Percentiles rank a stretch among this genome's conserved stretches.
Evolutionary conservation across 2,329 filamentous ascomycete genomes (phyloP).

Genomic region (Sporothrix schenckii): DNA sequence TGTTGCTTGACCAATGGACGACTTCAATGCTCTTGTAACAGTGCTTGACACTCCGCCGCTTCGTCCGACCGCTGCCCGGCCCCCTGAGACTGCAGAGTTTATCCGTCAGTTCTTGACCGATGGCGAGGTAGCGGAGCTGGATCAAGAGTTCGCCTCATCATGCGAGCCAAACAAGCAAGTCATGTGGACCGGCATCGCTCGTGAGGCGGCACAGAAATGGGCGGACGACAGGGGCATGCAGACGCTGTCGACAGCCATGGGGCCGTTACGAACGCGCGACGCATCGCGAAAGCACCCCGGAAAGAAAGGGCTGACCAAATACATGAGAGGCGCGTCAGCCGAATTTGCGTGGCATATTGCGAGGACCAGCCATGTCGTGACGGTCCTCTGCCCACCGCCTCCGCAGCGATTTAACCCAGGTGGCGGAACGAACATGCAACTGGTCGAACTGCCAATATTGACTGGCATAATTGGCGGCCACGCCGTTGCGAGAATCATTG

Average conservation of each 20-base stretch:
- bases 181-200: neutral
- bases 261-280: neutral
- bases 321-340: slow-evolving; percentile 7
- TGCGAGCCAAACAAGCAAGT: neutral
- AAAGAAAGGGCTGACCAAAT: neutral
- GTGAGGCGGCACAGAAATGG: neutral
- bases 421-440: neutral
- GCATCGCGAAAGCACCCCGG: neutral
- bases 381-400: neutral
- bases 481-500: neutral
- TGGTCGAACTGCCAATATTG: neutral
- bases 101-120: neutral
- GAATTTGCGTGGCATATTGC: neutral
- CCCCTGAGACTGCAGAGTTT: neutral
- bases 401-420: neutral
- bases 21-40: too few species aligned
- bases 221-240: neutral
- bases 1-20: too few species aligned
- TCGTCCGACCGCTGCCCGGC: neutral
- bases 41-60: too few species aligned
- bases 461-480: neutral
- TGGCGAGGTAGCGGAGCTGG: neutral
- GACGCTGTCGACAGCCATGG: neutral
- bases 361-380: neutral
- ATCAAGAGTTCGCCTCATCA: neutral